phyloP scores from a whole-genome alignment of 2,329 filamentous ascomycete species.

The Apiospora hydei region DNA sequence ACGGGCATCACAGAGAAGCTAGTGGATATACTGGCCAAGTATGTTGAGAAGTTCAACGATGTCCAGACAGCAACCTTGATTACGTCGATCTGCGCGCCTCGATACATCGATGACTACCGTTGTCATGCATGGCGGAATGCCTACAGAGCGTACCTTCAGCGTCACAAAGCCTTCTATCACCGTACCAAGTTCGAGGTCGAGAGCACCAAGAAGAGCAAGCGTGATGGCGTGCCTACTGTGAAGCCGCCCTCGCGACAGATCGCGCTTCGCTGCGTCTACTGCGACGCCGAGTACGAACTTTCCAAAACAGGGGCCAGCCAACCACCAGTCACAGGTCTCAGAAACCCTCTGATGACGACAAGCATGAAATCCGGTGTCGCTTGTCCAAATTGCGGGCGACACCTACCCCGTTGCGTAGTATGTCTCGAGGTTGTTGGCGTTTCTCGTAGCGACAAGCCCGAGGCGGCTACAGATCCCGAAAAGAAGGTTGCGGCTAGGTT shows the following conservation, averaged over 20 bases:
- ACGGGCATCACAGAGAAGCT: conserved; percentile 77
- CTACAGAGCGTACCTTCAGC: conserved; percentile 76
- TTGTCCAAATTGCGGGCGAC: conserved; percentile 71
- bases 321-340: conserved; percentile 23
- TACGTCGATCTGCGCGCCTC: conserved; percentile 75
- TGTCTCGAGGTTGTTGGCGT: conserved; percentile 72
- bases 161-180: conserved; percentile 76
- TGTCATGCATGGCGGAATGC: conserved; percentile 76
- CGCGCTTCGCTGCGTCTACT: conserved; percentile 79
- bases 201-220: conserved; percentile 73
- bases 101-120: conserved; percentile 79
- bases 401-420: conserved; percentile 71
- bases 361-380: conserved; percentile 67
- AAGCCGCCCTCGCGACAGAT: conserved; percentile 73
- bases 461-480: conserved; percentile 56
- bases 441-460: conserved; percentile 65
- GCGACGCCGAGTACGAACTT: conserved; percentile 66
- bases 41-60: conserved; percentile 78
- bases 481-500: conserved; percentile 62
- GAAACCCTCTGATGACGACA: conserved; percentile 64
- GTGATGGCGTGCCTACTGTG: conserved; percentile 68
- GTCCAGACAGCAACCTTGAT: conserved; percentile 81
- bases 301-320: conserved; percentile 42
- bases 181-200: conserved; percentile 81
- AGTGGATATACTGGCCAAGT: conserved; percentile 78